Evolutionary conservation across 805 yeast genomes (phyloP).

Genomic region (Starmerella sirachaensis): DNA sequence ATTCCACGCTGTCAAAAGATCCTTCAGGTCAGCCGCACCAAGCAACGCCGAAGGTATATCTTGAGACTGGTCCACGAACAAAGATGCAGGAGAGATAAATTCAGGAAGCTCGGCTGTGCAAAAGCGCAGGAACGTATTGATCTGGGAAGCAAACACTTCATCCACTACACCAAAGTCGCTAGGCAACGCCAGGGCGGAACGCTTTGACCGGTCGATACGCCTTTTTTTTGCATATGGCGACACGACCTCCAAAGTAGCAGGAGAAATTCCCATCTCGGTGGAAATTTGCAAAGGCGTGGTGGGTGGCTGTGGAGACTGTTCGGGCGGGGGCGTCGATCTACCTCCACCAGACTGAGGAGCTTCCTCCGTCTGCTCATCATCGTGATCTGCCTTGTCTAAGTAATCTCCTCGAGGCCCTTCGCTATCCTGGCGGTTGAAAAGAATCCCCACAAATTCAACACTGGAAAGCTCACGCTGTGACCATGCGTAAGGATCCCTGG

Average conservation of each 20-base stretch:
- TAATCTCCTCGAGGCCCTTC: no score
- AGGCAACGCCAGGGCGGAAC: constrained; percentile 16
- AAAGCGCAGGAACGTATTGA: constrained; percentile 14
- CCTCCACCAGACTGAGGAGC: no score
- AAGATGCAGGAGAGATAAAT: constrained; percentile 10
- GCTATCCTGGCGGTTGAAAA: neutral
- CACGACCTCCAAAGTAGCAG: neutral
- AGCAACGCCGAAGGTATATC: constrained; percentile 2
- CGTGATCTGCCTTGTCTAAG: no score
- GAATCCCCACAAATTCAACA: constrained; percentile 6
- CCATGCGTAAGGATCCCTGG: constrained; percentile 11
- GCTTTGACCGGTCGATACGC: constrained; percentile 14
- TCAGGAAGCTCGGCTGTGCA: neutral
- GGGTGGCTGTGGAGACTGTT: no score
- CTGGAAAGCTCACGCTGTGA: constrained; percentile 11
- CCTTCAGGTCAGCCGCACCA: constrained; percentile 13
- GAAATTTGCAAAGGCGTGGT: no score
- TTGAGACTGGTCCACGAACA: constrained; percentile 9
- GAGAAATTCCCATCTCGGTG: no score
- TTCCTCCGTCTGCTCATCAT: no score
- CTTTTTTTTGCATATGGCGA: constrained; percentile 1
- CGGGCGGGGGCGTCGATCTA: no score
- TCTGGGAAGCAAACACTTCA: constrained; percentile 8
- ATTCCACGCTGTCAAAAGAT: constrained; percentile 13
- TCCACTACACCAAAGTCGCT: constrained; percentile 19